Percentiles rank a stretch among this genome's conserved stretches.
phyloP scores from a whole-genome alignment of 495 filamentous ascomycete genomes.

The Aspergillus carlsbadensis region DNA sequence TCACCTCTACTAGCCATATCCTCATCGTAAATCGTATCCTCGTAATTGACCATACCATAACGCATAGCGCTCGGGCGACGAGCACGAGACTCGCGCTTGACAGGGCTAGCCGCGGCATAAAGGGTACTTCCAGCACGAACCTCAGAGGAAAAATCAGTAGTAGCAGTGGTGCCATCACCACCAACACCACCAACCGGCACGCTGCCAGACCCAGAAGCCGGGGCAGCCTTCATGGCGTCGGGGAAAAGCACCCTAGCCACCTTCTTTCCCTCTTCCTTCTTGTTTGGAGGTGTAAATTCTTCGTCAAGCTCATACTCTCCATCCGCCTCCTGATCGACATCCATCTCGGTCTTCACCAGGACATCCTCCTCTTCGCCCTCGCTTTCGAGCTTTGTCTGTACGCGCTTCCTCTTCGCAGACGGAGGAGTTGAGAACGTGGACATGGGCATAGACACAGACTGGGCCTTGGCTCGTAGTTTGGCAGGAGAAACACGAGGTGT shows the following conservation, averaged over 20 bases:
- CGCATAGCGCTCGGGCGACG: neutral
- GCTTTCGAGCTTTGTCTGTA: too few species aligned
- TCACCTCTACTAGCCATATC: neutral
- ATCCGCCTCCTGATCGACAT: neutral
- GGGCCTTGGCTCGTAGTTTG: neutral
- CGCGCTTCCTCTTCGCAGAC: too few species aligned
- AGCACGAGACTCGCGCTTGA: neutral
- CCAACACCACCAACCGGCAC: too few species aligned
- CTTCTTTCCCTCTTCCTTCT: neutral
- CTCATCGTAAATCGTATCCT: conserved; percentile 2
- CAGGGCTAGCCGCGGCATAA: neutral
- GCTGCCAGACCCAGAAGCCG: too few species aligned
- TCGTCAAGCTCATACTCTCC: neutral
- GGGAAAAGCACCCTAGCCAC: too few species aligned
- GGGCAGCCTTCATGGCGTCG: too few species aligned
- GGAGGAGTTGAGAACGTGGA: too few species aligned
- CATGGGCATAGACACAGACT: too few species aligned
- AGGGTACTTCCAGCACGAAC: neutral
- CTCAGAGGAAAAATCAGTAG: neutral
- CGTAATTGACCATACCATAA: conserved; percentile 4
- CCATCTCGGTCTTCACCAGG: neutral
- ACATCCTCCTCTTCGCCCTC: too few species aligned
- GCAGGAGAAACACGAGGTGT: conserved; percentile 8
- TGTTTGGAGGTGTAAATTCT: neutral
- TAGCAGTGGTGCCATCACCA: neutral